Conservation (phyloP, 257 asterid genomes). For the Coffea eugenioides region DNA sequence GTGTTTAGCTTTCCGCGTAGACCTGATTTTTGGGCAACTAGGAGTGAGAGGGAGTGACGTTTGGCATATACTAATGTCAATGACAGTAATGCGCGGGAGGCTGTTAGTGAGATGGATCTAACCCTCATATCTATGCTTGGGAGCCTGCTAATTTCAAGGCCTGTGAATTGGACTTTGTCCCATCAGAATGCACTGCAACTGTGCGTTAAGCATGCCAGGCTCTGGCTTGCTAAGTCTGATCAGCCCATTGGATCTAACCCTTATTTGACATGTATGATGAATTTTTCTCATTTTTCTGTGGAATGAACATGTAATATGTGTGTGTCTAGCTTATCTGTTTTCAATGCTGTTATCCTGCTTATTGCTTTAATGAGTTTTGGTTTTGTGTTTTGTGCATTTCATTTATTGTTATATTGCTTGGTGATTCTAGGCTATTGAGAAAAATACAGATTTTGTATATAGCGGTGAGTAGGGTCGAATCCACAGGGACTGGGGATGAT, state of each 20-base stretch:
- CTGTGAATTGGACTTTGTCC: constrained; percentile 49
- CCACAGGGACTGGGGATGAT: no score
- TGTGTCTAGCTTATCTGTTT: neutral
- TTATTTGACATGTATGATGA: constrained; percentile 54
- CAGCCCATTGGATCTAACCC: constrained; percentile 53
- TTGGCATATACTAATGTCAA: constrained; percentile 63
- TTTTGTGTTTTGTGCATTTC: neutral
- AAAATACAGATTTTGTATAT: no score
- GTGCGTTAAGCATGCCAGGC: constrained; percentile 70
- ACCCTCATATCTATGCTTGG: constrained; percentile 63
- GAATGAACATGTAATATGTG: neutral
- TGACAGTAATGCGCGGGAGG: constrained; percentile 47
- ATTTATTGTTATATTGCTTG: neutral
- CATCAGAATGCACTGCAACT: constrained; percentile 55
- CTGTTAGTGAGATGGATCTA: constrained; percentile 58
- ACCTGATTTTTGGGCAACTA: neutral
- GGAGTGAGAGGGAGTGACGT: constrained; percentile 64
- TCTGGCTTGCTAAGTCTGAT: constrained; percentile 57
- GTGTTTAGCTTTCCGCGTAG: constrained; percentile 51
- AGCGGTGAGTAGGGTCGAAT: no score
- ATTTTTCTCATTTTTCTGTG: neutral
- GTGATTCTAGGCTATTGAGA: no score
- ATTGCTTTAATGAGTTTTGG: neutral
- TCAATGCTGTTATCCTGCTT: neutral
- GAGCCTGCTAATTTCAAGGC: constrained; percentile 50